Evolutionary conservation across 2,329 filamentous ascomycete genomes (phyloP).

Genomic region (Sphaerulina vaccinii): DNA sequence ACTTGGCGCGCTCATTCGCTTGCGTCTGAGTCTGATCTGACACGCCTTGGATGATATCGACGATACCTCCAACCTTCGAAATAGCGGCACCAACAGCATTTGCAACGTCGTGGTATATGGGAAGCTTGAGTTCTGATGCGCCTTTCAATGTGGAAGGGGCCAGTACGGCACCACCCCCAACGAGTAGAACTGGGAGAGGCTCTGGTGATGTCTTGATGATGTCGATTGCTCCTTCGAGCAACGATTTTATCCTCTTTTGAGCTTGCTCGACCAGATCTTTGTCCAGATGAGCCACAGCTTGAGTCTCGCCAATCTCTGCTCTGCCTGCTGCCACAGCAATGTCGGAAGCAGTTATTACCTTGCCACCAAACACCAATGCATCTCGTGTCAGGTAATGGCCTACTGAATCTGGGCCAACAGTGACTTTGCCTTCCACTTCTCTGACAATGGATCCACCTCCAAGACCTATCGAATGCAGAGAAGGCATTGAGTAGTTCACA

Average conservation of each 20-base stretch:
- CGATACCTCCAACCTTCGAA: conserved; percentile 53
- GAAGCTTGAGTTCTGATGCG: conserved; percentile 52
- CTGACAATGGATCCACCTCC: conserved; percentile 55
- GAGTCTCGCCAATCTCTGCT: conserved; percentile 29
- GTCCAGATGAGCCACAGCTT: conserved; percentile 24
- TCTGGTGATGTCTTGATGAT: conserved; percentile 57
- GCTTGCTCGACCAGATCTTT: conserved; percentile 25
- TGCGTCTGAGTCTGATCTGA: conserved; percentile 42
- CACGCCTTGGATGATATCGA: conserved; percentile 53
- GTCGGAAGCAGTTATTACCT: conserved; percentile 55
- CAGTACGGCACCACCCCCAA: conserved; percentile 58
- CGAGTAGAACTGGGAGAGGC: conserved; percentile 54
- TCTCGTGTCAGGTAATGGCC: conserved; percentile 52
- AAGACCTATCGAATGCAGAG: conserved; percentile 55
- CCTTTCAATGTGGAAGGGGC: conserved; percentile 51
- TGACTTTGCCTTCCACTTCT: conserved; percentile 36
- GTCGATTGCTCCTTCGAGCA: conserved; percentile 55
- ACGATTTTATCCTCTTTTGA: conserved; percentile 44
- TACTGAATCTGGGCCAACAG: conserved; percentile 58
- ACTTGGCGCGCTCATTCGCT: conserved; percentile 41
- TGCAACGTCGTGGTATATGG: conserved; percentile 55
- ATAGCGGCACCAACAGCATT: conserved; percentile 63
- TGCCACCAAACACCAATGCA: conserved; percentile 55
- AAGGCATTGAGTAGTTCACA: conserved; percentile 50
- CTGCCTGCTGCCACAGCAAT: conserved; percentile 44